A percentile compares a stretch with the other conserved stretches of the same genome.
phyloP scores from a whole-genome alignment of 2,329 filamentous ascomycete species.

The Penicillium hordei region DNA sequence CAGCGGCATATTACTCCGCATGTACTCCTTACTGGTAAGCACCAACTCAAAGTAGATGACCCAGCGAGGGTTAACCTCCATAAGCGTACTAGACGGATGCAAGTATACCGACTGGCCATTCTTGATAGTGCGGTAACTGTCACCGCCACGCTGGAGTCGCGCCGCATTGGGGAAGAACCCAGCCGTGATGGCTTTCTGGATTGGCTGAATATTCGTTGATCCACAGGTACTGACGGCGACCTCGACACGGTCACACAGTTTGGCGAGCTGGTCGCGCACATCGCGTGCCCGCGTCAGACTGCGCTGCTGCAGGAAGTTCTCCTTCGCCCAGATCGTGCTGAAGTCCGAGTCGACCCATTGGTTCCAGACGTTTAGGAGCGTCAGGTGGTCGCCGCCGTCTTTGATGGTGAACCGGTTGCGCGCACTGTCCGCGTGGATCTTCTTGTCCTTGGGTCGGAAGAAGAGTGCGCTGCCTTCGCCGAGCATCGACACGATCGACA shows the following conservation, averaged over 20 bases:
- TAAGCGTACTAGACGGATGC: constrained; percentile 83
- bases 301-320: constrained; percentile 92
- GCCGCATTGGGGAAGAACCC: constrained; percentile 96
- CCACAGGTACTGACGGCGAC: constrained; percentile 69
- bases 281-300: constrained; percentile 86
- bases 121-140: constrained; percentile 89
- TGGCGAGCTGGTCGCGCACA: constrained; percentile 86
- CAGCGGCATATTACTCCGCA: constrained; percentile 82
- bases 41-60: constrained; percentile 85
- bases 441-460: constrained; percentile 95
- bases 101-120: constrained; percentile 84
- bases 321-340: constrained; percentile 79
- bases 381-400: constrained; percentile 86
- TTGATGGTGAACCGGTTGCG: constrained; percentile 84
- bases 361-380: constrained; percentile 89
- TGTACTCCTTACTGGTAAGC: constrained; percentile 93
- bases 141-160: constrained; percentile 75
- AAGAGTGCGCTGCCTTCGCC: constrained; percentile 86
- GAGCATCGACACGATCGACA: constrained; percentile 93
- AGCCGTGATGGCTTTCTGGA: constrained; percentile 83
- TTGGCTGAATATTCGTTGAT: constrained; percentile 69
- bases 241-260: constrained; percentile 91
- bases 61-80: constrained; percentile 78
- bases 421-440: constrained; percentile 90
- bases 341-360: constrained; percentile 94